Conservation (phyloP, 768 basidiomycete genomes). For the Arthromyces matolae region DNA sequence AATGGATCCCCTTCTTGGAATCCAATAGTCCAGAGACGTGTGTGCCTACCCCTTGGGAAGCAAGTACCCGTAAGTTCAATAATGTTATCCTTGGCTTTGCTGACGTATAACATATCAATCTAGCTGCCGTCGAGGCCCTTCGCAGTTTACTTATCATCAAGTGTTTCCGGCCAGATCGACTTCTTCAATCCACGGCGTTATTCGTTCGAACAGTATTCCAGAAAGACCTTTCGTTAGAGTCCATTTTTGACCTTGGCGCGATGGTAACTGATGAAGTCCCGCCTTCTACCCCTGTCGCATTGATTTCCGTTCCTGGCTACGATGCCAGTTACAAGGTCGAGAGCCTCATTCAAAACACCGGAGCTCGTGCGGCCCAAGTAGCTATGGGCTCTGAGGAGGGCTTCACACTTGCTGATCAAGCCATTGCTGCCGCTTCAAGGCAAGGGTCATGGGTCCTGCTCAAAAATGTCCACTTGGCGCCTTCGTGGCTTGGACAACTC, state of each 20-base stretch:
- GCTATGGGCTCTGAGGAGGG: conserved; percentile 99
- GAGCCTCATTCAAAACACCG: conserved; percentile 74
- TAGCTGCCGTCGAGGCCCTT: conserved; percentile 74
- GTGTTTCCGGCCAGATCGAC: conserved; percentile 89
- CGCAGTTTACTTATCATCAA: conserved; percentile 79
- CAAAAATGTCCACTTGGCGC: conserved; percentile 96
- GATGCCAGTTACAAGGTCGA: conserved; percentile 98
- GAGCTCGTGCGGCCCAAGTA: conserved; percentile 78
- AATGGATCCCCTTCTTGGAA: conserved; percentile 72
- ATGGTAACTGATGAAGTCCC: conserved; percentile 81
- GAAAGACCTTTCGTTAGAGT: conserved; percentile 69
- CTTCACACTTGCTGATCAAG: conserved; percentile 93
- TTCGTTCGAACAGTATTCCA: conserved; percentile 79
- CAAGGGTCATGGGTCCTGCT: conserved; percentile 95
- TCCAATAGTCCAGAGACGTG: conserved; percentile 61
- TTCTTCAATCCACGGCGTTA: conserved; percentile 74
- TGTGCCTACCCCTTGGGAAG: conserved; percentile 79
- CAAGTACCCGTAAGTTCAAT: conserved; percentile 64
- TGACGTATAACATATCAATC: conserved; percentile 12
- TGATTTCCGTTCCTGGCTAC: conserved; percentile 93
- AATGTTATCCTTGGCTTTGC: background rate
- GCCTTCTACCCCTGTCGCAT: conserved; percentile 78
- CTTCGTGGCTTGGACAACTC: conserved; percentile 91
- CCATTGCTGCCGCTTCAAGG: conserved; percentile 87
- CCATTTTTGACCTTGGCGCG: conserved; percentile 68